Evolutionary conservation across 768 basidiomycete species (phyloP), one percentile per base, ranked within the genome.

Genomic region (Auricularia auricula-judae): DNA sequence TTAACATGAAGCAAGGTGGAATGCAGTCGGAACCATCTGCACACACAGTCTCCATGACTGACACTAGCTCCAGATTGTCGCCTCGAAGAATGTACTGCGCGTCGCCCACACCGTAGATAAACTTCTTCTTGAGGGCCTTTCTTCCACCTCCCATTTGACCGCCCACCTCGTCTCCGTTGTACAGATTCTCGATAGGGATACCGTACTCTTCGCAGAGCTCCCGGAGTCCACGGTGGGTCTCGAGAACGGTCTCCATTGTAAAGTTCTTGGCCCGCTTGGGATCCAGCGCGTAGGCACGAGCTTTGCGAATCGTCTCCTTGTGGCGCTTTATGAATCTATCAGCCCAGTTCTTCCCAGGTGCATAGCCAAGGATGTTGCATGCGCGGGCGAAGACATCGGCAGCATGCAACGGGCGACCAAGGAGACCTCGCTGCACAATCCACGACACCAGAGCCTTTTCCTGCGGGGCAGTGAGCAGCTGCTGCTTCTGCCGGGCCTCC

Each of bases 61-160:
- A 82, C 11, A 82, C 76, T 1, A 81, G 73, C 66, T 83, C 78
- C 2, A 76, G 67, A 64, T 77, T 75, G n/a, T 69, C 76, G 66
- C 70, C 72, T 7, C 67, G 64, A 12, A 71, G 63, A n/a, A 68
- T 63, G 63, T 75, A 74, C 8, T 67, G 64, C 1, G 43, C 36
- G 2, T 67, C 62, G 23, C 70, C 63, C 5, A 68, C 65, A 2
- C 71, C 63, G 61, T 73, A 63, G 54, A 71, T 47, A 47, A 56
- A 66, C 12, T 66, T 67, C 1, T 42, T 62, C 21, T 61, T 33
- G 36, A 66, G 3, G 23, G 51, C 43, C 36, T 67, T 68, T 16
- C 66, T 35, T 4, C 71, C 66, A 11, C 60, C 63, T 14, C 63
- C 63, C 34, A 64, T 21, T 29, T 53, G 43, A 21, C 33, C n/a